Evolutionary conservation across 306 rosid species (phyloP).

Genomic region (Pterocarpus santalinus): DNA sequence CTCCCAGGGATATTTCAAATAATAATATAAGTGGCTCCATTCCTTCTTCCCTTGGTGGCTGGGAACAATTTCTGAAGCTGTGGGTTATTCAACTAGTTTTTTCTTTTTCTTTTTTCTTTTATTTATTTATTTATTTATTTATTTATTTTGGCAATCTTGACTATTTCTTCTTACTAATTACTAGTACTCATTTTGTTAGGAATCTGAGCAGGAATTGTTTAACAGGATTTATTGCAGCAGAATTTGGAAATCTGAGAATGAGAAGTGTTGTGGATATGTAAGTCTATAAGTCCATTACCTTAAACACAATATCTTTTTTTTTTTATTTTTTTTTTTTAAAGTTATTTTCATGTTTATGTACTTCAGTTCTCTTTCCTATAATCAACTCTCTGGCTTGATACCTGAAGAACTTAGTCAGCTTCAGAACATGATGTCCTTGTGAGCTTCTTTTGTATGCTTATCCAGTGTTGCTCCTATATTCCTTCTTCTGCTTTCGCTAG

Average conservation of each 20-base stretch:
- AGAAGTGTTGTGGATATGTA: slow-evolving; percentile 95
- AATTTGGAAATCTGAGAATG: slow-evolving; percentile 95
- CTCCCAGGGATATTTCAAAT: slow-evolving; percentile 82
- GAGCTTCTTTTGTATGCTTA: slow-evolving; percentile 44
- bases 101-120: background rate
- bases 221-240: slow-evolving; percentile 82
- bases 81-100: slow-evolving; percentile 53
- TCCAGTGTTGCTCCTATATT: background rate
- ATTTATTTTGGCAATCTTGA: background rate
- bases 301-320: background rate
- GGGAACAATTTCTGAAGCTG: slow-evolving; percentile 98
- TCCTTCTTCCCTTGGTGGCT: slow-evolving; percentile 95
- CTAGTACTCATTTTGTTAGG: slow-evolving; percentile 54
- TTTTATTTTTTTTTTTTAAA: too few relatives aligned
- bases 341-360: slow-evolving; percentile 37
- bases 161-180: slow-evolving; percentile 46
- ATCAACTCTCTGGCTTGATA: slow-evolving; percentile 77
- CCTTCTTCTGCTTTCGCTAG: too few relatives aligned
- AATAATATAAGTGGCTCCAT: slow-evolving; percentile 77
- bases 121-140: too few relatives aligned
- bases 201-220: slow-evolving; percentile 87
- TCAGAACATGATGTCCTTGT: slow-evolving; percentile 85
- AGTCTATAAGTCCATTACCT: slow-evolving; percentile 58
- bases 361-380: slow-evolving; percentile 87
- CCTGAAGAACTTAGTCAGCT: slow-evolving; percentile 94